phyloP scores from a whole-genome alignment of 2,329 filamentous ascomycete species.

The Raffaelea ambrosiae region DNA sequence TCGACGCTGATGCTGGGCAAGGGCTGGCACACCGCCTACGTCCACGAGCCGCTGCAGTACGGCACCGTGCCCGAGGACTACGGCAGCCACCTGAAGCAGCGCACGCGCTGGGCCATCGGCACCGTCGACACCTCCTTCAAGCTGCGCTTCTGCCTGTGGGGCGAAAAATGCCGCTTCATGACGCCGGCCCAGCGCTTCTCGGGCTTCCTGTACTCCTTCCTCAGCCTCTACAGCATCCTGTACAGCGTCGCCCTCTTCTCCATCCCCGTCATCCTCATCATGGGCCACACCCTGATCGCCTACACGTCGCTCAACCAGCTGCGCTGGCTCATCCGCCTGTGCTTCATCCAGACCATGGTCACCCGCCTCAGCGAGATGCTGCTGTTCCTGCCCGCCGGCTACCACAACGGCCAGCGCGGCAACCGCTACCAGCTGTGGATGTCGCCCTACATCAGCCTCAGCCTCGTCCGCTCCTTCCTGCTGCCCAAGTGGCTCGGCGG shows the following conservation, averaged over 20 bases:
- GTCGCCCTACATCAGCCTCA: conserved; percentile 52
- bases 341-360: conserved; percentile 39
- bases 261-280: conserved; percentile 49
- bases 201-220: conserved; percentile 47
- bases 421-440: conserved; percentile 53
- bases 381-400: conserved; percentile 51
- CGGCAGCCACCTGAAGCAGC: conserved; percentile 46
- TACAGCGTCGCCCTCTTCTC: conserved; percentile 45
- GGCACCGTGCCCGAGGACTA: conserved; percentile 51
- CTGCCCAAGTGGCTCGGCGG: conserved; percentile 53
- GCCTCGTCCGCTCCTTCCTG: conserved; percentile 48
- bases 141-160: conserved; percentile 51
- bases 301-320: conserved; percentile 44
- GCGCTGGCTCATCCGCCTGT: conserved; percentile 48
- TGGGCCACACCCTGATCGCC: conserved; percentile 46
- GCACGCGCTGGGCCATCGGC: conserved; percentile 46
- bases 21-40: conserved; percentile 54
- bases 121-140: conserved; percentile 52
- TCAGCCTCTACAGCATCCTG: conserved; percentile 45
- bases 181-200: conserved; percentile 48
- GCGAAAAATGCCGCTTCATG: conserved; percentile 44
- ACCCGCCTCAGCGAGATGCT: conserved; percentile 49
- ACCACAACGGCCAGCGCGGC: conserved; percentile 49
- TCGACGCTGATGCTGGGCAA: conserved; percentile 49
- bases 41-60: conserved; percentile 52